Evolutionary conservation across 2,329 filamentous ascomycete species (phyloP).

Genomic region (Triangularia setosa): DNA sequence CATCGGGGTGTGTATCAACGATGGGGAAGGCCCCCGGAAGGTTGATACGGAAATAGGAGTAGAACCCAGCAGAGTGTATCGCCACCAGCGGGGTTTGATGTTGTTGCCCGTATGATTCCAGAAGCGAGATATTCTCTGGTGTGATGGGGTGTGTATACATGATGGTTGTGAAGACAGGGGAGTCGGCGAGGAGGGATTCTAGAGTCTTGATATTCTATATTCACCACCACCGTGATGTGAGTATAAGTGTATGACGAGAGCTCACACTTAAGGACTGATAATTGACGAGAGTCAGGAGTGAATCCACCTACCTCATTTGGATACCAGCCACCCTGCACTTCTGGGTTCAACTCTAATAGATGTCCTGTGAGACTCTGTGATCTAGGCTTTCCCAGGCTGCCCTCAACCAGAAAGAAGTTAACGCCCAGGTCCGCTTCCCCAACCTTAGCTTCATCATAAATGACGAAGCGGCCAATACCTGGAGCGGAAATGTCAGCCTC

Average conservation of each 20-base stretch:
- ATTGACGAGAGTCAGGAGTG: constrained; percentile 9
- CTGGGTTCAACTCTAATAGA: constrained; percentile 85
- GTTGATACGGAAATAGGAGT: constrained; percentile 78
- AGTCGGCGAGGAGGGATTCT: constrained; percentile 38
- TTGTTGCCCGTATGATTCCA: constrained; percentile 47
- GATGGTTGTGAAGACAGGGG: constrained; percentile 49
- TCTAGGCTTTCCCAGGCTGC: constrained; percentile 69
- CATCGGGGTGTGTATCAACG: constrained; percentile 91
- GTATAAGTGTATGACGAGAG: constrained; percentile 6
- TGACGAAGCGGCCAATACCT: constrained; percentile 88
- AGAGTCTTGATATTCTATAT: constrained; percentile 36
- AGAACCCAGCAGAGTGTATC: constrained; percentile 87
- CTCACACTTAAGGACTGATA: not conserved
- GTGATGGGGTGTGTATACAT: constrained; percentile 51
- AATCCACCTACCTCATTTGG: constrained; percentile 44
- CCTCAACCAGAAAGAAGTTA: constrained; percentile 92
- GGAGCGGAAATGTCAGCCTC: constrained; percentile 22
- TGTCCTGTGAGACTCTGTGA: constrained; percentile 74
- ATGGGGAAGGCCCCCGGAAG: constrained; percentile 81
- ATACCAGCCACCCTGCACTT: constrained; percentile 74
- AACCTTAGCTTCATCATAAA: constrained; percentile 78
- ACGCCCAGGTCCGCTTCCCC: constrained; percentile 80
- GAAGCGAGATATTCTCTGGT: constrained; percentile 39
- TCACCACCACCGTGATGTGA: constrained; percentile 9
- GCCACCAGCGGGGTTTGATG: constrained; percentile 72